Evolutionary conservation across 345 rosid genomes (phyloP).

Genomic region (Eucalyptus paniculata): DNA sequence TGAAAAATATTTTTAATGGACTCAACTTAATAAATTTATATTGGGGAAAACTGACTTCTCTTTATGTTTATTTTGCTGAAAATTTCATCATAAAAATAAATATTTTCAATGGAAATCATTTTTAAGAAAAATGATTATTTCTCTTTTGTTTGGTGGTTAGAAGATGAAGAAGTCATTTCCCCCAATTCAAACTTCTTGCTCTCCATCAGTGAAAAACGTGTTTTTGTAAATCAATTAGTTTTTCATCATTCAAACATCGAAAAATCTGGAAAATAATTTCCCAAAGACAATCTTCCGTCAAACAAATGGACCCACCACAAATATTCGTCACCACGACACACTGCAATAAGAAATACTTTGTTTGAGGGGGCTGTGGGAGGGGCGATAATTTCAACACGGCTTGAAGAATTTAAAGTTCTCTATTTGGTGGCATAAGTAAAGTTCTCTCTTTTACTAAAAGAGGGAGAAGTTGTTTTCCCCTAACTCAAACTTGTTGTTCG

Average conservation of each 20-base stretch:
- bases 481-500: accelerated
- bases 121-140: too few species aligned
- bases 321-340: background rate
- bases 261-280: background rate
- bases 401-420: background rate
- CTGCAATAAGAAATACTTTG: background rate
- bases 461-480: background rate
- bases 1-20: background rate
- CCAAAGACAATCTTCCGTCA: background rate
- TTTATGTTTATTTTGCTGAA: background rate
- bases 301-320: background rate
- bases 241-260: accelerated
- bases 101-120: background rate
- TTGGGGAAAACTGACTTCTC: background rate
- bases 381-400: background rate
- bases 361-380: background rate
- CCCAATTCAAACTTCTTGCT: background rate
- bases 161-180: too few species aligned
- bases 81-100: background rate
- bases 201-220: background rate
- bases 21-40: background rate
- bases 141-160: background rate
- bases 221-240: background rate
- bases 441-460: background rate
- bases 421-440: background rate